Percentiles rank a stretch among this genome's conserved stretches.
Conservation (phyloP, 2,329 filamentous ascomycete genomes). For the Ophiosphaerella korrae region DNA sequence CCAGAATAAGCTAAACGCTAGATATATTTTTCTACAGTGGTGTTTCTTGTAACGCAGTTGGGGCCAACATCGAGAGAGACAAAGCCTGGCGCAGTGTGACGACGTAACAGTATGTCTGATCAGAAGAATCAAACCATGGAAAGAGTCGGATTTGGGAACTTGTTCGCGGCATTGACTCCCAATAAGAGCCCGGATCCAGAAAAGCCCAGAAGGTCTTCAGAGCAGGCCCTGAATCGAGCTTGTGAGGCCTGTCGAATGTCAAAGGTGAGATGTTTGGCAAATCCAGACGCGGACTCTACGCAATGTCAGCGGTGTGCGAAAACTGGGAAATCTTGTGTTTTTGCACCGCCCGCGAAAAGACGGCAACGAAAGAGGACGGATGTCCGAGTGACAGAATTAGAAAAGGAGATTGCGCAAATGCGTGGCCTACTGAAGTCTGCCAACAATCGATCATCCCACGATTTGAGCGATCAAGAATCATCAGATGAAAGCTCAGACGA, state of each 20-base stretch:
- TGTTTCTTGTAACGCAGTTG: no score
- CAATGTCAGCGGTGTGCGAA: constrained; percentile 45
- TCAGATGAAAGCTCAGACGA: constrained; percentile 34
- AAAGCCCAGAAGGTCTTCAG: constrained; percentile 25
- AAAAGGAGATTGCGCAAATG: constrained; percentile 45
- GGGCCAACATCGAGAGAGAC: no score
- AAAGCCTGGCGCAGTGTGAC: not conserved
- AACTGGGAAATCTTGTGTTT: constrained; percentile 38
- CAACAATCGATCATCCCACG: constrained; percentile 27
- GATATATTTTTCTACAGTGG: no score
- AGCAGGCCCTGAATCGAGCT: constrained; percentile 42
- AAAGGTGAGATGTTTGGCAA: constrained; percentile 42
- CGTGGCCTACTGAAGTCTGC: constrained; percentile 33
- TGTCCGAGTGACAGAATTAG: constrained; percentile 43
- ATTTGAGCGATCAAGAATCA: constrained; percentile 35
- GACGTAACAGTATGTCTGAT: constrained; percentile 12
- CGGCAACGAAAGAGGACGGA: constrained; percentile 45
- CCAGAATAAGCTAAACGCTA: no score
- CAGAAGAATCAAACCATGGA: constrained; percentile 10
- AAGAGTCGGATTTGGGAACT: constrained; percentile 6
- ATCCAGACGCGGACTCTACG: constrained; percentile 28
- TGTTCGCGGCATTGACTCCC: constrained; percentile 19
- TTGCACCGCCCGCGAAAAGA: constrained; percentile 43
- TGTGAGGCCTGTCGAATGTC: constrained; percentile 45
- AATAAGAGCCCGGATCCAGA: constrained; percentile 19